phyloP scores from a whole-genome alignment of 2,329 filamentous ascomycete species.

The Canariomyces notabilis region DNA sequence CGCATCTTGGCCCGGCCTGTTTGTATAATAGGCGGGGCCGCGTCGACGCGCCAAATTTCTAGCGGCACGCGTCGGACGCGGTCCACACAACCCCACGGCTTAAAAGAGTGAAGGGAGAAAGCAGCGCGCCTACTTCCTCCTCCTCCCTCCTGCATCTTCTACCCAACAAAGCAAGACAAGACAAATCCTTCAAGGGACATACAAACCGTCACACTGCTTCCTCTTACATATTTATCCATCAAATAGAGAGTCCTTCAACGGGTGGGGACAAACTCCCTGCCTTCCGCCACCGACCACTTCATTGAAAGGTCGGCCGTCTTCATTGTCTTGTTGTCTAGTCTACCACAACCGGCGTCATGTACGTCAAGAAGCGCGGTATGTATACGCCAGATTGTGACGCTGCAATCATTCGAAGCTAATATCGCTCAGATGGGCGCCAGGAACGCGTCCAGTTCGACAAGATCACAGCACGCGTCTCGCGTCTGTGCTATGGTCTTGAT shows the following conservation, averaged over 20 bases:
- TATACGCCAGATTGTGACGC: constrained; percentile 18
- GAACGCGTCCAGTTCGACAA: constrained; percentile 99
- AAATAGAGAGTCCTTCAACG: not conserved
- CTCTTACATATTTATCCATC: not conserved
- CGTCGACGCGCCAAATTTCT: constrained; percentile 20
- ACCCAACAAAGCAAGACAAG: constrained; percentile 1
- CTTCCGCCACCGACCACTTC: not conserved
- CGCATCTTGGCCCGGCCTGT: constrained; percentile 11
- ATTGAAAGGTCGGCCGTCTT: constrained; percentile 6
- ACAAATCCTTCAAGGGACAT: constrained; percentile 7
- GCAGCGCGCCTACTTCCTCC: constrained; percentile 9
- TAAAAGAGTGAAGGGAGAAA: constrained; percentile 21
- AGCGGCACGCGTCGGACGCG: constrained; percentile 23
- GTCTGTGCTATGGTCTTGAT: constrained; percentile 95
- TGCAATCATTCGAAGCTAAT: constrained; percentile 24
- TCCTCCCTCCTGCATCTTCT: constrained; percentile 19
- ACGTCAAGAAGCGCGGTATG: constrained; percentile 60
- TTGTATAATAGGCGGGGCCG: constrained; percentile 25
- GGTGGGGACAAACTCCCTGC: constrained; percentile 3
- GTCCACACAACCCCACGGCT: constrained; percentile 18
- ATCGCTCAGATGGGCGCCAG: constrained; percentile 81
- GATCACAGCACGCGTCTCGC: constrained; percentile 96
- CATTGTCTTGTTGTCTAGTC: constrained; percentile 13
- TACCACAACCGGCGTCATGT: constrained; percentile 42
- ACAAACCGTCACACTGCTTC: constrained; percentile 10